Conservation (phyloP, 2,329 filamentous ascomycete species). For the Sclerotinia glacialis region DNA sequence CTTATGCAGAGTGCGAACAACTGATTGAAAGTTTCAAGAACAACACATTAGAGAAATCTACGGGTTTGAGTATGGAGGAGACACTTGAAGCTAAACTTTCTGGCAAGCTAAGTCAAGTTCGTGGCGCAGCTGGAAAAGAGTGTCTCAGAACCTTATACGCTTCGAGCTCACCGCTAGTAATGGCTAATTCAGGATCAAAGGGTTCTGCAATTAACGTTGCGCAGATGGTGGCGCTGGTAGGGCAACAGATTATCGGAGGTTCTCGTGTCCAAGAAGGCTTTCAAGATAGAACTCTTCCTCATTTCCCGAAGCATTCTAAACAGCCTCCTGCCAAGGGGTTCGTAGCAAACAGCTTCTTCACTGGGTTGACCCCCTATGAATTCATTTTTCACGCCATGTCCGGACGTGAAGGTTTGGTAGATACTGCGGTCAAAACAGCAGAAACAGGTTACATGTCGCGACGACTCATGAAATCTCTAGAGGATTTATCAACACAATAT, state of each 20-base stretch:
- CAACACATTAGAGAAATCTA: conserved; percentile 78
- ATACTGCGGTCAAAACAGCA: conserved; percentile 98
- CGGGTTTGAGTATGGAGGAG: conserved; percentile 87
- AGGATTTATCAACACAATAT: conserved; percentile 90
- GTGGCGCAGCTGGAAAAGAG: conserved; percentile 84
- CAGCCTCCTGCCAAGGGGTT: conserved; percentile 96
- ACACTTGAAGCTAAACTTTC: conserved; percentile 90
- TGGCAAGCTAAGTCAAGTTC: conserved; percentile 86
- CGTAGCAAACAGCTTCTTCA: conserved; percentile 96
- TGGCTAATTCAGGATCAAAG: conserved; percentile 97
- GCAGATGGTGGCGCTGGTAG: conserved; percentile 96
- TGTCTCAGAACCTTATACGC: conserved; percentile 87
- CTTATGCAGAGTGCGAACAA: conserved; percentile 79
- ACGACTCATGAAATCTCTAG: conserved; percentile 94
- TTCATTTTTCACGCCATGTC: conserved; percentile 99
- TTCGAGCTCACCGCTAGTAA: conserved; percentile 90
- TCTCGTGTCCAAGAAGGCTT: conserved; percentile 93
- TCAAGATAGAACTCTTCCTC: conserved; percentile 89
- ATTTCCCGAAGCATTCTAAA: conserved; percentile 90
- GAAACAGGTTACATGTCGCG: conserved; percentile 99
- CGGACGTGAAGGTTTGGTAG: conserved; percentile 95
- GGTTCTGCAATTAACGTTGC: conserved; percentile 97
- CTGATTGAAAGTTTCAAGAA: conserved; percentile 77
- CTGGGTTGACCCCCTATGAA: conserved; percentile 82
- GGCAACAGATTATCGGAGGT: conserved; percentile 95